These are phyloP conservation scores for Fusarium burgessii DNA, from an alignment of 2,329 filamentous ascomycete species.

Conservation along the genomic window DNA sequence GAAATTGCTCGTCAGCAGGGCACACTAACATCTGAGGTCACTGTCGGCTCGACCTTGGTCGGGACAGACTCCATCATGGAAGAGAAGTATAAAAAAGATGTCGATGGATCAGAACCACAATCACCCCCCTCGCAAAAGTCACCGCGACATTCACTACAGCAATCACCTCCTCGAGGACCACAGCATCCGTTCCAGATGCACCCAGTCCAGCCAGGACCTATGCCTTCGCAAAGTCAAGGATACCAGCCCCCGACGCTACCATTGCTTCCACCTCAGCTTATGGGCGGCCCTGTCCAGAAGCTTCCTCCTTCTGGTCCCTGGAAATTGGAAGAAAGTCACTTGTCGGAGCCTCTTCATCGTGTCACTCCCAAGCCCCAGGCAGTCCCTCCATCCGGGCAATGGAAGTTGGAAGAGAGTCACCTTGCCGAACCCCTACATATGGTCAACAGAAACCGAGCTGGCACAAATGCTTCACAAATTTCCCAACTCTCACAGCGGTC, in stretches of 20 bases:
- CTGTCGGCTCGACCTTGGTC: constrained; percentile 36
- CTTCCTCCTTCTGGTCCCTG: constrained; percentile 61
- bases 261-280: constrained; percentile 42
- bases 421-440: constrained; percentile 61
- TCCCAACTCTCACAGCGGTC: constrained; percentile 41
- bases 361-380: constrained; percentile 49
- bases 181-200: constrained; percentile 41
- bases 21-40: constrained; percentile 38
- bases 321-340: constrained; percentile 67
- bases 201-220: constrained; percentile 22
- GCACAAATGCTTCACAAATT: constrained; percentile 40
- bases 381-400: constrained; percentile 57
- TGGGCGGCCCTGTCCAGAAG: constrained; percentile 52
- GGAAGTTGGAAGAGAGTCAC: constrained; percentile 67
- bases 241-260: constrained; percentile 34
- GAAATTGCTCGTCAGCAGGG: constrained; percentile 32
- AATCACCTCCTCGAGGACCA: constrained; percentile 15
- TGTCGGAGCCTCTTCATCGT: constrained; percentile 61
- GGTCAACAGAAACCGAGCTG: constrained; percentile 51
- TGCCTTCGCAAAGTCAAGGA: constrained; percentile 23
- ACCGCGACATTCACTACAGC: constrained; percentile 7
- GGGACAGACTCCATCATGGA: constrained; percentile 33
- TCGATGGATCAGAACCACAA: constrained; percentile 20
- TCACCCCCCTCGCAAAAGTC: constrained; percentile 16
- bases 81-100: constrained; percentile 35